phyloP scores from a whole-genome alignment of 169 alveolate genomes.

The Perkinsus marinus region DNA sequence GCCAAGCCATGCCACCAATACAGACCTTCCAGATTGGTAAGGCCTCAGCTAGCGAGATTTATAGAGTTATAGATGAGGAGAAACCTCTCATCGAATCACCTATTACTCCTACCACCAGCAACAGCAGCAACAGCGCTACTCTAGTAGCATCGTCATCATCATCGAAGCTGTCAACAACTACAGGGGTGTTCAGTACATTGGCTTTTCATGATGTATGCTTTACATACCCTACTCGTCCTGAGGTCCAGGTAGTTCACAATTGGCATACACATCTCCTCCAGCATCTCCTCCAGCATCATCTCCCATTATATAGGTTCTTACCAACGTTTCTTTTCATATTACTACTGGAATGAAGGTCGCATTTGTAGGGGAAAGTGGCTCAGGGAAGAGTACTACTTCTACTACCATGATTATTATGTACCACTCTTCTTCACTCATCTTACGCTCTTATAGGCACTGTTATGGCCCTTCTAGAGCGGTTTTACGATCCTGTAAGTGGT shows the following conservation, averaged over 20 bases:
- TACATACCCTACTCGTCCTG: background rate
- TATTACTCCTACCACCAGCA: background rate
- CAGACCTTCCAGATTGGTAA: background rate
- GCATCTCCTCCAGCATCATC: no score
- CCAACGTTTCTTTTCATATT: constrained; percentile 24
- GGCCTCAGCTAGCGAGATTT: background rate
- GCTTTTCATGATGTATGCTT: background rate
- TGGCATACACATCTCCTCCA: no score
- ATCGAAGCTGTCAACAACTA: background rate
- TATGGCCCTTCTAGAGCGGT: constrained; percentile 34
- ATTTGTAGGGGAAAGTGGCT: constrained; percentile 83
- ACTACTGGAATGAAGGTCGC: constrained; percentile 70
- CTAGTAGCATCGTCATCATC: no score
- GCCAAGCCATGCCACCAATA: background rate
- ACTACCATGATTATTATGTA: background rate
- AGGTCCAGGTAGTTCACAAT: background rate
- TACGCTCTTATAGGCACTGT: constrained; percentile 15
- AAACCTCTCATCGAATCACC: background rate
- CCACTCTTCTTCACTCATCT: background rate
- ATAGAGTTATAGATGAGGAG: background rate
- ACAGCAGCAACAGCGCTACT: background rate
- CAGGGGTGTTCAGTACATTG: background rate
- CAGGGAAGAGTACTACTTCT: constrained; percentile 71
- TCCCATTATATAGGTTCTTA: background rate
- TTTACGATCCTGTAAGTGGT: constrained; percentile 43